A percentile compares a stretch with the other conserved stretches of the same genome.
Evolutionary conservation across 2,329 filamentous ascomycete species (phyloP).

Genomic region (Neonectria ditissima): DNA sequence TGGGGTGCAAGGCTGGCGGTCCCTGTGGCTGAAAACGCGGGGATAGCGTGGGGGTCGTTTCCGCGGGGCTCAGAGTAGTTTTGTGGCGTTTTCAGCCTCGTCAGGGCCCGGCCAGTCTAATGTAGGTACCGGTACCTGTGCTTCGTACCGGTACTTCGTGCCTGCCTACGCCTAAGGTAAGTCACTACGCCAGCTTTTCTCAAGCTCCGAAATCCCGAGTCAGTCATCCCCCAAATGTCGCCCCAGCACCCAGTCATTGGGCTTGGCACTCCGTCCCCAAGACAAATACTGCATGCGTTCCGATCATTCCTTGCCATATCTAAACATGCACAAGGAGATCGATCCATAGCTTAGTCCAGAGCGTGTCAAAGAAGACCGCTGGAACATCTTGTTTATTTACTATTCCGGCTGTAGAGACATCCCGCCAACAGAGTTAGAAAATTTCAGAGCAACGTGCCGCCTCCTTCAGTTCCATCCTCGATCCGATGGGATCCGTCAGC

Average conservation of each 20-base stretch:
- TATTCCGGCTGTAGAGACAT: slow-evolving; percentile 39
- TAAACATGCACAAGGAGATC: neutral
- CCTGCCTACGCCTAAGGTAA: slow-evolving; percentile 4
- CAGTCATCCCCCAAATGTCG: neutral
- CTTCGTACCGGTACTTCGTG: neutral
- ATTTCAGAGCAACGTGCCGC: slow-evolving; percentile 33
- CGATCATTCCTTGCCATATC: neutral
- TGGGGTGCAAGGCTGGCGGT: slow-evolving; percentile 29
- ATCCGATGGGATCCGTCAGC: slow-evolving; percentile 17
- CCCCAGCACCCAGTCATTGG: neutral
- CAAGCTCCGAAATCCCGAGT: neutral
- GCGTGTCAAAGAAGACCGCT: slow-evolving; percentile 22
- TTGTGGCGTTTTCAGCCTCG: slow-evolving; percentile 31
- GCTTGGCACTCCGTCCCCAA: neutral
- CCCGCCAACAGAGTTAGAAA: slow-evolving; percentile 35
- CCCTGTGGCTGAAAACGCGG: slow-evolving; percentile 38
- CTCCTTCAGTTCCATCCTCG: slow-evolving; percentile 21
- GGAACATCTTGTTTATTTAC: slow-evolving; percentile 40
- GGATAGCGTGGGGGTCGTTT: slow-evolving; percentile 22
- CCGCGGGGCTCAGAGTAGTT: slow-evolving; percentile 12
- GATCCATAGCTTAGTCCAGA: slow-evolving; percentile 1
- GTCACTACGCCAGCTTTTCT: neutral
- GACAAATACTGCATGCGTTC: neutral
- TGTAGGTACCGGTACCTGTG: slow-evolving; percentile 33
- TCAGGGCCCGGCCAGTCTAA: neutral